phyloP scores from a whole-genome alignment of 768 basidiomycete genomes.

The Tulasnella sp. region DNA sequence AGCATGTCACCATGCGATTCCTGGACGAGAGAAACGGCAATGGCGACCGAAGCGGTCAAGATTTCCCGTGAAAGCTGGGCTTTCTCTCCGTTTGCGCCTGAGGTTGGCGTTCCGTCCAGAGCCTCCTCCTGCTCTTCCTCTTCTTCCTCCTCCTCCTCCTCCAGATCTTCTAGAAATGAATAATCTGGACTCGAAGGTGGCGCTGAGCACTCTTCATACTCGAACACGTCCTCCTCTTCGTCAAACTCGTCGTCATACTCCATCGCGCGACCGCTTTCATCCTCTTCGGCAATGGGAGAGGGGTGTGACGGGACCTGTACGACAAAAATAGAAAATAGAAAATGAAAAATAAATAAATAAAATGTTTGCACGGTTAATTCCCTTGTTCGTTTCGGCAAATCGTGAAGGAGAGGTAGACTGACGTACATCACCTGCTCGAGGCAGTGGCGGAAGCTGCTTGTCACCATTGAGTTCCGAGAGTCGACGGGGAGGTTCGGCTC shows the following conservation, averaged over 20 bases:
- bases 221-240: background rate
- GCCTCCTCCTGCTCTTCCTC: background rate
- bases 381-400: background rate
- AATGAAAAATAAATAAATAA: background rate
- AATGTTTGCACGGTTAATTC: background rate
- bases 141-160: background rate
- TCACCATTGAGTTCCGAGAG: background rate
- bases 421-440: background rate
- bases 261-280: background rate
- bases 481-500: background rate
- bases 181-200: conserved; percentile 9
- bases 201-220: background rate
- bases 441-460: conserved; percentile 7
- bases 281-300: conserved; percentile 10
- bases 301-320: background rate
- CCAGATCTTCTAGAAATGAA: conserved; percentile 1
- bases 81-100: background rate
- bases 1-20: conserved; percentile 9
- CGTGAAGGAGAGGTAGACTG: background rate
- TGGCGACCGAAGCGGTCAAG: conserved; percentile 14
- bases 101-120: background rate
- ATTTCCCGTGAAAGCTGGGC: conserved; percentile 1
- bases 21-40: conserved; percentile 13
- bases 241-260: background rate
- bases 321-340: background rate